Base-by-base conservation (phyloP, 2,329 filamentous ascomycete species). In the Falciphora oryzae region DNA sequence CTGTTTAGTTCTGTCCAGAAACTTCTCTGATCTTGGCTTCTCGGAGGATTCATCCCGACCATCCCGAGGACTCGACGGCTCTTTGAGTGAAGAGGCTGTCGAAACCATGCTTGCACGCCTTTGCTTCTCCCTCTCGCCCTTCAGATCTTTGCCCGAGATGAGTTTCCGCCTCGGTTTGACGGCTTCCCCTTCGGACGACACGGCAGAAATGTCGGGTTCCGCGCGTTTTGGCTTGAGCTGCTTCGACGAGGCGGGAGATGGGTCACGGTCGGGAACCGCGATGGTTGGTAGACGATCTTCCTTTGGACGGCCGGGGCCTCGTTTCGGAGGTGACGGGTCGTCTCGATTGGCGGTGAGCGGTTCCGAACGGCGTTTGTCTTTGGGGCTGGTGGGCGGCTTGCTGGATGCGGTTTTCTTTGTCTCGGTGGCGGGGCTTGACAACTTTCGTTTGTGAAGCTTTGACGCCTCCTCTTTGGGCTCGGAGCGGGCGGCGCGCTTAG, bases 121-220 rank as follows among this genome's bases (percentile, higher is more conserved):
- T 68, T 86, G 83, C 72, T 83, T 84, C 64, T 85, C 82, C 25
- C 83, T 78, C 70, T 86, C 84, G 13, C 83, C 83, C 66, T 85
- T 84, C 56, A 88, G 74, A 65, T 89, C 86, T 63, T 82, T 83
- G 50, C 86, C 86, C 0, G 86, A 89, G 27, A 89, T 80, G 14
- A 89, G 79, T 70, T 88, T 89, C 56, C 85, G 79, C 29, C 86
- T 77, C 2, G 86, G 85, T 70, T 88, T 89, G 28, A 79, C 73
- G 11, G 82, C 73, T 71, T 87, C 85, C 2, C 81, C 85, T 70
- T 84, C 84, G 44, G 85, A 87, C 0, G 83, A 85, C 8, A 79
- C 75, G 2, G 76, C 79, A 18, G 80, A 78, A 29, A 78, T 67
- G 61, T 89, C 86, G 0, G 83, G 79, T 63, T 89, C 86, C 1